phyloP scores from a whole-genome alignment of 768 basidiomycete species.

The Trametes coccinea region DNA sequence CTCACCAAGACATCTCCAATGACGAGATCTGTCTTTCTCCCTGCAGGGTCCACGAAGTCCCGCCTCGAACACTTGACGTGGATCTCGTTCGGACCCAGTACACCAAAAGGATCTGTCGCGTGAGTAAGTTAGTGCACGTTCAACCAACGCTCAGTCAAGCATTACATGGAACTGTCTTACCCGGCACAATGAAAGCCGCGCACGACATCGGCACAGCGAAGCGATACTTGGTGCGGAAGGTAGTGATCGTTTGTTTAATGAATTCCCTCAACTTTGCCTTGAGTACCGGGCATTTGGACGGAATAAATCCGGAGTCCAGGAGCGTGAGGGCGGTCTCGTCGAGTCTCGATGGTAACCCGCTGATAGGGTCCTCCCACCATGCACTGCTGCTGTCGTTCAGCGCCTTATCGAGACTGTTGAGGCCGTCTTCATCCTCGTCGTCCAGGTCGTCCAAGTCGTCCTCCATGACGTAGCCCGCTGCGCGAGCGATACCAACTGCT shows the following conservation, averaged over 20 bases:
- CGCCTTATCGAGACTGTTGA: conserved; percentile 18
- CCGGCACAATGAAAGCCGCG: conserved; percentile 64
- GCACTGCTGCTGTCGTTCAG: conserved; percentile 45
- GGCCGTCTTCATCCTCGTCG: conserved; percentile 29
- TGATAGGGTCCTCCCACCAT: conserved; percentile 70
- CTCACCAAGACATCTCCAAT: conserved; percentile 59
- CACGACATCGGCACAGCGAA: conserved; percentile 59
- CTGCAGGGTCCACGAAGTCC: conserved; percentile 44
- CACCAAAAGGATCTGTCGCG: neutral
- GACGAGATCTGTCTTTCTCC: conserved; percentile 48
- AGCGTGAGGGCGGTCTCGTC: conserved; percentile 62
- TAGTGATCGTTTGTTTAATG: conserved; percentile 45
- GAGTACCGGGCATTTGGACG: conserved; percentile 48
- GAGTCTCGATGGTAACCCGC: conserved; percentile 57
- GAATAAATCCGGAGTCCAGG: conserved; percentile 60
- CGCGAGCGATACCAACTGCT: conserved; percentile 30
- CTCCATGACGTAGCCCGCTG: conserved; percentile 24
- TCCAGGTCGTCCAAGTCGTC: conserved; percentile 24
- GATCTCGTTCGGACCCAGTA: conserved; percentile 39
- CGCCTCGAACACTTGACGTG: conserved; percentile 53
- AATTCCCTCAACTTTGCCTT: conserved; percentile 54
- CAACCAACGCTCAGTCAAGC: neutral
- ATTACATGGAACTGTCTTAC: conserved; percentile 24
- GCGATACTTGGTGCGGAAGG: conserved; percentile 43
- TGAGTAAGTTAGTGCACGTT: neutral